These are phyloP conservation scores for Diplodia sapinea DNA, from an alignment of 2,329 filamentous ascomycete genomes.

Conservation along the genomic window DNA sequence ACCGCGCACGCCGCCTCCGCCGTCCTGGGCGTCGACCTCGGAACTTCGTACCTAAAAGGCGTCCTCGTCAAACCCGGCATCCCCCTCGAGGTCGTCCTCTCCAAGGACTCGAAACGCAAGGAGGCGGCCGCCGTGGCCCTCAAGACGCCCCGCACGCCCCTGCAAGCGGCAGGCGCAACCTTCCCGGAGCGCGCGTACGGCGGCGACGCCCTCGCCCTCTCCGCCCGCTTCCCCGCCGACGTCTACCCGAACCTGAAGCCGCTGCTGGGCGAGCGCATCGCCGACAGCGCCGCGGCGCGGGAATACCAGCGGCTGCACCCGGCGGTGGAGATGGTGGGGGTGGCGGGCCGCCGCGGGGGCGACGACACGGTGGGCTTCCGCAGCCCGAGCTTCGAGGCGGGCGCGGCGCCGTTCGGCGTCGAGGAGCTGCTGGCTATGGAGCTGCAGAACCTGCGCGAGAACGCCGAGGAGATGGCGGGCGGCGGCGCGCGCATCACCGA, in stretches of 20 bases:
- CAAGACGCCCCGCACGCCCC: constrained; percentile 65
- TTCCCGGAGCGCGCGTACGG: constrained; percentile 93
- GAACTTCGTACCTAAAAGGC: constrained; percentile 96
- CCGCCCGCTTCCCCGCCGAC: constrained; percentile 86
- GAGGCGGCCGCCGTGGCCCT: constrained; percentile 90
- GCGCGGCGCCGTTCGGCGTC: constrained; percentile 67
- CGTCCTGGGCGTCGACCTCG: constrained; percentile 90
- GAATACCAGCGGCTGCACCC: constrained; percentile 80
- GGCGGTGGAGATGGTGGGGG: constrained; percentile 70
- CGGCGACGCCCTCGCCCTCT: constrained; percentile 85
- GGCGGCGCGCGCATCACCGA: constrained; percentile 76
- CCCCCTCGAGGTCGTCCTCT: constrained; percentile 95
- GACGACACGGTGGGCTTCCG: constrained; percentile 74
- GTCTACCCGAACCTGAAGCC: constrained; percentile 94
- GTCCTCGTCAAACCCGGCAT: constrained; percentile 95
- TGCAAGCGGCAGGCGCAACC: constrained; percentile 65
- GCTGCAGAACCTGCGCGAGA: constrained; percentile 86
- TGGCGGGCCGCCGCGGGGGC: constrained; percentile 57
- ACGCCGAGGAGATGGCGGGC: constrained; percentile 83
- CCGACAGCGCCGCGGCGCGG: constrained; percentile 60
- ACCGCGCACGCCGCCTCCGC: constrained; percentile 70
- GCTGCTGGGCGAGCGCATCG: constrained; percentile 76
- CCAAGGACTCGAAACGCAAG: constrained; percentile 97
- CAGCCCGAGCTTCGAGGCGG: constrained; percentile 74
- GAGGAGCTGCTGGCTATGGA: constrained; percentile 98